A percentile compares a stretch with the other conserved stretches of the same genome.
Conservation (phyloP, 192 early-diverging fungal species). For the Coemansia asiatica region DNA sequence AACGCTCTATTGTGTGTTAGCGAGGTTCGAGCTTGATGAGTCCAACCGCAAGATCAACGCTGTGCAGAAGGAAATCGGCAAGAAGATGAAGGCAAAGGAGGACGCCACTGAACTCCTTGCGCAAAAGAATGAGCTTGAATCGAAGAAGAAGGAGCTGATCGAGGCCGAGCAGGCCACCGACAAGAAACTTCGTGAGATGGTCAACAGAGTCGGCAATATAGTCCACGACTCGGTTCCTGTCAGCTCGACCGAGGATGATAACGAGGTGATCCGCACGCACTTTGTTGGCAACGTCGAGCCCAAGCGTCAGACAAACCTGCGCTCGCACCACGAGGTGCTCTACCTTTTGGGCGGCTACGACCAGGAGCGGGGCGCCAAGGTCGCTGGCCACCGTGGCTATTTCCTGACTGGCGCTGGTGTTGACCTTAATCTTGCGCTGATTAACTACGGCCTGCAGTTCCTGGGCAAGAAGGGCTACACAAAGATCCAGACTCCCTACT, state of each 20-base stretch:
- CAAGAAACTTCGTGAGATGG: slow-evolving; percentile 62
- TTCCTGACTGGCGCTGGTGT: slow-evolving; percentile 95
- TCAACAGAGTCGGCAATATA: slow-evolving; percentile 95
- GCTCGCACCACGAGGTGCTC: slow-evolving; percentile 94
- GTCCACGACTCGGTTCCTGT: slow-evolving; percentile 89
- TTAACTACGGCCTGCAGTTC: slow-evolving; percentile 95
- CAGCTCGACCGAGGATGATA: slow-evolving; percentile 84
- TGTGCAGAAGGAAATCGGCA: slow-evolving; percentile 86
- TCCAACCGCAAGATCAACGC: slow-evolving; percentile 90
- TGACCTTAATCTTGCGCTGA: slow-evolving; percentile 93
- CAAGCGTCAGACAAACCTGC: slow-evolving; percentile 60
- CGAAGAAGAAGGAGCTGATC: slow-evolving; percentile 67
- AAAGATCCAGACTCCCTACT: slow-evolving; percentile 97
- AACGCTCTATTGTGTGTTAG: slow-evolving; percentile 45
- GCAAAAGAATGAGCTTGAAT: slow-evolving; percentile 73
- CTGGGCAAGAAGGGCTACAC: slow-evolving; percentile 77
- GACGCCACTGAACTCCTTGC: slow-evolving; percentile 72
- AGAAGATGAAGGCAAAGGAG: slow-evolving; percentile 89
- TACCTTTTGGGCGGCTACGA: slow-evolving; percentile 89
- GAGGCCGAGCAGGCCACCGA: slow-evolving; percentile 79
- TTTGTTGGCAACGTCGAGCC: slow-evolving; percentile 59
- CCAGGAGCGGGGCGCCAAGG: slow-evolving; percentile 83
- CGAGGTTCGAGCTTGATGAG: slow-evolving; percentile 82
- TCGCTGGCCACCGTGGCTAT: slow-evolving; percentile 98
- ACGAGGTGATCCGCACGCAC: slow-evolving; percentile 65